Evolutionary conservation across 345 rosid species (phyloP).

Genomic region (Garcia nutans): DNA sequence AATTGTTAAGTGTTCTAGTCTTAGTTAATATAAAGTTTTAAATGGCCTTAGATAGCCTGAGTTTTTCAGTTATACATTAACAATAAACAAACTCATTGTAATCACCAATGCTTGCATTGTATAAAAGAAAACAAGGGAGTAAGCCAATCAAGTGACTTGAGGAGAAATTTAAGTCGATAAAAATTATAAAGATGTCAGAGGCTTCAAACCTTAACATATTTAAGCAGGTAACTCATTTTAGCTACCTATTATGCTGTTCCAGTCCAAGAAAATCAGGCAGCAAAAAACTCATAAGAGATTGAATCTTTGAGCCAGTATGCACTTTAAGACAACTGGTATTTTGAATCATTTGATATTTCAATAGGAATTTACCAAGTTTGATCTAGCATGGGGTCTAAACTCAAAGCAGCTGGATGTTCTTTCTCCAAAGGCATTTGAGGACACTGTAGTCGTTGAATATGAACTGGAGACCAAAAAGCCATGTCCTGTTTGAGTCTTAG

Average conservation of each 20-base stretch:
- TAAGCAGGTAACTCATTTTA: background rate
- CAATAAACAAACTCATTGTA: background rate
- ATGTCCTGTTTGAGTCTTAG: constrained; percentile 54
- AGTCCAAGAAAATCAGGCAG: background rate
- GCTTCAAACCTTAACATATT: background rate
- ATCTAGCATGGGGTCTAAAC: constrained; percentile 64
- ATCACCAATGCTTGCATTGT: background rate
- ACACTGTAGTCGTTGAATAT: constrained; percentile 36
- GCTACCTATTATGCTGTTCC: background rate
- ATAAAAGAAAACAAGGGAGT: background rate
- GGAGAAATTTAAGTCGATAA: background rate
- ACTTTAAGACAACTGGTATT: background rate
- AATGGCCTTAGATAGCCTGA: background rate
- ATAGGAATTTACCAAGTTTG: constrained; percentile 63
- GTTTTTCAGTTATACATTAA: background rate
- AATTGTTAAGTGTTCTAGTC: background rate
- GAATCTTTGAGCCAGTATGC: background rate
- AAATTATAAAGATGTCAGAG: background rate
- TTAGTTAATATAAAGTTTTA: background rate
- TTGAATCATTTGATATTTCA: constrained; percentile 2
- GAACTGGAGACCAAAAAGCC: constrained; percentile 38
- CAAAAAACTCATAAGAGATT: too few relatives aligned
- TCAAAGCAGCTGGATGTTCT: constrained; percentile 59
- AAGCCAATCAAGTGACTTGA: background rate
- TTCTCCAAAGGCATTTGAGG: constrained; percentile 46